These are phyloP conservation scores for Cornus kousa DNA, from an alignment of 148 eudicot genomes.

Conservation along the genomic window DNA sequence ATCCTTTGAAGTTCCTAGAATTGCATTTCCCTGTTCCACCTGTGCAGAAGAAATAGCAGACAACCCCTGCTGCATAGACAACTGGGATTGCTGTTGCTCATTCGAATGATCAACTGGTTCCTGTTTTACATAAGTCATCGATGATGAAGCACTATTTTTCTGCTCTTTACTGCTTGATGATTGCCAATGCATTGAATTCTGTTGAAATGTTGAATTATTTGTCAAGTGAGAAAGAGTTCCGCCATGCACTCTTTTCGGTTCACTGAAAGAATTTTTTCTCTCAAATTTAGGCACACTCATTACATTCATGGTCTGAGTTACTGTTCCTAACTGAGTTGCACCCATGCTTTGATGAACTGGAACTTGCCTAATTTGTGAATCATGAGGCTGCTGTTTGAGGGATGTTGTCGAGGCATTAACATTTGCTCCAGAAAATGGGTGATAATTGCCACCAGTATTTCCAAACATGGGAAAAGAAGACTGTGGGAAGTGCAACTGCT, in stretches of 20 bases:
- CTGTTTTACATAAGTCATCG: constrained; percentile 56
- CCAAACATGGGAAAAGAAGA: constrained; percentile 67
- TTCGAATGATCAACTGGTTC: constrained; percentile 58
- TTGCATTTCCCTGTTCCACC: constrained; percentile 48
- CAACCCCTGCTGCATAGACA: constrained; percentile 39
- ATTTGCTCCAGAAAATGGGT: constrained; percentile 46
- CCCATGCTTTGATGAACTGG: constrained; percentile 53
- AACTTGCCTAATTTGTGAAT: constrained; percentile 51
- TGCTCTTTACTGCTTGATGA: constrained; percentile 44
- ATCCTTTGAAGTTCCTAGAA: constrained; percentile 38
- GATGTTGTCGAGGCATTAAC: constrained; percentile 40
- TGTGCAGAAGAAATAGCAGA: constrained; percentile 37
- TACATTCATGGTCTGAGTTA: constrained; percentile 42
- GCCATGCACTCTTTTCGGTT: constrained; percentile 44
- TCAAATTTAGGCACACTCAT: constrained; percentile 44
- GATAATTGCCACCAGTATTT: constrained; percentile 38
- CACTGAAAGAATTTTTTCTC: constrained; percentile 40
- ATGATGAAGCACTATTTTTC: constrained; percentile 38
- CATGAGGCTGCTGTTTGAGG: constrained; percentile 52
- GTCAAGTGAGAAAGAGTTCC: constrained; percentile 37
- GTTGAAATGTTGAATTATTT: constrained; percentile 31
- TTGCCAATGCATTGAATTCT: constrained; percentile 53
- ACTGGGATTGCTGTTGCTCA: constrained; percentile 49
- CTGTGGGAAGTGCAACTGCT: constrained; percentile 69
- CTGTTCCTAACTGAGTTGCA: constrained; percentile 37